Base-by-base conservation (phyloP, 176 grass and related monocot species). In the Hyparrhenia diplandra region DNA sequence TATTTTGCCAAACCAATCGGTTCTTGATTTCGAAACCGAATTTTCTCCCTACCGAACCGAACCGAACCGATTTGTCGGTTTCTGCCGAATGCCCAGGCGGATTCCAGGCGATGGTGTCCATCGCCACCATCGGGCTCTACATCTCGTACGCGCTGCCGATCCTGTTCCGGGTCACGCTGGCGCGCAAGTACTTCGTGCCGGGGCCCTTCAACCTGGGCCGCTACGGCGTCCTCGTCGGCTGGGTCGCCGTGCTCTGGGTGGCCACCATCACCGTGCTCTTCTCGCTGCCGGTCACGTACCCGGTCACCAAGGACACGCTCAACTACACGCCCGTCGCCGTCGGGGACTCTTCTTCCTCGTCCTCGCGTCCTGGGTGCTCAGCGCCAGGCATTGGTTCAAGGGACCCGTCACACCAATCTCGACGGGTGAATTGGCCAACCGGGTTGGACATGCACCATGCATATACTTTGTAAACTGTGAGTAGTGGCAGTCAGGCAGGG, bases 51-150 rank as follows among this genome's bases (percentile, higher is more conserved):
- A n/a, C n/a, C n/a, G n/a, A n/a, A n/a, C n/a, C n/a, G n/a, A n/a
- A n/a, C n/a, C n/a, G n/a, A n/a, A n/a, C n/a, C n/a, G n/a, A n/a
- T n/a, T n/a, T n/a, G n/a, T n/a, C n/a, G n/a, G n/a, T n/a, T n/a
- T n/a, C n/a, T n/a, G n/a, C n/a, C n/a, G n/a, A n/a, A n/a, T n/a
- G n/a, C n/a, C n/a, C n/a, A n/a, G n/a, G n/a, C n/a, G n/a, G n/a
- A n/a, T n/a, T n/a, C n/a, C n/a, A 95, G 87, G 96, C 96, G 36
- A 98, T 98, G 96, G 92, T 98, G 76, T 98, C 96, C 18, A 95
- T 98, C 70, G 92, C 96, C 3, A 98, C 92, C 2, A 93, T 95
- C 45, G 90, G 96, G 27, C 90, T 98, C 18, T 95, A 98, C 82
- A 93, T 95, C 57, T 74, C 96, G 7, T 98, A 95, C 79, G 90